phyloP scores from a whole-genome alignment of 257 asterid species.

The Echites panduratus region DNA sequence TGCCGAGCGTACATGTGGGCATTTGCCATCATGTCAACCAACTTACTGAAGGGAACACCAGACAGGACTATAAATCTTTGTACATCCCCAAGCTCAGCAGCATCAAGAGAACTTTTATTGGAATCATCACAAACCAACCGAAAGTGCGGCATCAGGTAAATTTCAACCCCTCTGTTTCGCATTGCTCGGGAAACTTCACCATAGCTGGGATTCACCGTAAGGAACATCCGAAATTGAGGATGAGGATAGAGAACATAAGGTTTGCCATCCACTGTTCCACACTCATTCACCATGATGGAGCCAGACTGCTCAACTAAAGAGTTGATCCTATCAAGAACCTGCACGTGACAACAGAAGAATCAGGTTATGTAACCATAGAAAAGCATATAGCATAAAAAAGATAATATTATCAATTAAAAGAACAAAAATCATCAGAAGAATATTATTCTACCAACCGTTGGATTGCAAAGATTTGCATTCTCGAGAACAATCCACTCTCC shows the following conservation, averaged over 20 bases:
- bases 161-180: conserved; percentile 96
- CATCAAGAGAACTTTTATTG: conserved; percentile 25
- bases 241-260: conserved; percentile 87
- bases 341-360: conserved; percentile 16
- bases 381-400: background rate
- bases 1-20: conserved; percentile 72
- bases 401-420: background rate
- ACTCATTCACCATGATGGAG: conserved; percentile 84
- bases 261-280: conserved; percentile 84
- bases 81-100: conserved; percentile 61
- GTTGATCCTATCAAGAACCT: conserved; percentile 98
- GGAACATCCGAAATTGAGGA: conserved; percentile 85
- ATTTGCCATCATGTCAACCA: conserved; percentile 77
- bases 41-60: conserved; percentile 67
- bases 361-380: background rate
- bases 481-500: conserved; percentile 98
- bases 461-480: conserved; percentile 97
- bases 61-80: conserved; percentile 62
- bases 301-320: conserved; percentile 98
- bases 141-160: conserved; percentile 67
- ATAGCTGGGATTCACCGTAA: conserved; percentile 77
- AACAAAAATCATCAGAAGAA: conserved; percentile 10
- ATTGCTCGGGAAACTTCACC: conserved; percentile 99
- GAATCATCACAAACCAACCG: conserved; percentile 44
- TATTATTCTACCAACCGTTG: conserved; percentile 62